Percentiles rank a stretch among this genome's conserved stretches.
These are phyloP conservation scores for Purshia tridentata DNA, from an alignment of 306 rosid species.

Conservation along the genomic window DNA sequence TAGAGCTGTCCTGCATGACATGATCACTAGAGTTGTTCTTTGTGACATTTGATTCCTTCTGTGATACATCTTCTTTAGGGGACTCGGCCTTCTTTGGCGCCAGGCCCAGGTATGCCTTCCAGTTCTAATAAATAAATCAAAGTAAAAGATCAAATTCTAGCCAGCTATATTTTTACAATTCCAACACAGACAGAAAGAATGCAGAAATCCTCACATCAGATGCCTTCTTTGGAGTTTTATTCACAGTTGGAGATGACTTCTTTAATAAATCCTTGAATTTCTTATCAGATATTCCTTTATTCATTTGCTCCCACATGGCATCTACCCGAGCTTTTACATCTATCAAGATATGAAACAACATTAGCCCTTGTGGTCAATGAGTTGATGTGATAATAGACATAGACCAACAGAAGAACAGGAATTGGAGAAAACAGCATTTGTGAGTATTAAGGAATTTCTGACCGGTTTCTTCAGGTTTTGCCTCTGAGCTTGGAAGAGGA, in stretches of 20 bases:
- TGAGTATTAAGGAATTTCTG: conserved; percentile 27
- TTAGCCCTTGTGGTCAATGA: conserved; percentile 21
- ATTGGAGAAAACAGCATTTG: conserved; percentile 12
- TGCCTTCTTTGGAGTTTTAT: conserved; percentile 52
- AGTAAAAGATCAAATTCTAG: conserved; percentile 26
- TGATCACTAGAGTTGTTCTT: conserved; percentile 52
- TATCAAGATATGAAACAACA: conserved; percentile 32
- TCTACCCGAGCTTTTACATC: conserved; percentile 76
- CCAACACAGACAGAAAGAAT: conserved; percentile 1
- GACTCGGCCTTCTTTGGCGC: conserved; percentile 54
- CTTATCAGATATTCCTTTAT: conserved; percentile 74
- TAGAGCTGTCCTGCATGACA: conserved; percentile 48
- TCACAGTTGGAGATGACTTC: conserved; percentile 42
- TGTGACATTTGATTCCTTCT: conserved; percentile 30
- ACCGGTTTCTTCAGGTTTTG: conserved; percentile 51
- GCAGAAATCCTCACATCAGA: conserved; percentile 60
- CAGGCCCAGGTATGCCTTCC: conserved; percentile 80
- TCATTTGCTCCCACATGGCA: conserved; percentile 91
- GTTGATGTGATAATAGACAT: conserved; percentile 8
- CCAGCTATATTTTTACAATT: conserved; percentile 9
- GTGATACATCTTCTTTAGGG: conserved; percentile 32
- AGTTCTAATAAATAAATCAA: conserved; percentile 47
- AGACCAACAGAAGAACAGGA: conserved; percentile 3
- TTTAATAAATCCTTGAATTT: conserved; percentile 43
- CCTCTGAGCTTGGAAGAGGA: conserved; percentile 37